Percentiles rank a stretch among this genome's conserved stretches.
These are phyloP conservation scores for Aureobasidium musti DNA, from an alignment of 2,329 filamentous ascomycete species.

Conservation along the genomic window DNA sequence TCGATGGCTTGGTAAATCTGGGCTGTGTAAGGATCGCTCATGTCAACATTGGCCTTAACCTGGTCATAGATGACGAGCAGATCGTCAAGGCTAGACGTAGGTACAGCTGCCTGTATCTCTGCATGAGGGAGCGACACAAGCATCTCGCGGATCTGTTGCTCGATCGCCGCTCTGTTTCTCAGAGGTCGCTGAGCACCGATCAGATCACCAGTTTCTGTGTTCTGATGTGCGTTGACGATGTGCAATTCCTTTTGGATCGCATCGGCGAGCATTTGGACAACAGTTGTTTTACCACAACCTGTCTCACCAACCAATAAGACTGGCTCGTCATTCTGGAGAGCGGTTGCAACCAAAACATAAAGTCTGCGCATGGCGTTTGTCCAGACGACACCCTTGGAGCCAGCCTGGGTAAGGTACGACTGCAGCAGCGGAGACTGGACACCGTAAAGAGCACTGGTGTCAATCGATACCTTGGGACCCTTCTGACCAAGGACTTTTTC, in stretches of 20 bases:
- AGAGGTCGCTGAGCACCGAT: slow-evolving; percentile 94
- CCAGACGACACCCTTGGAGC: slow-evolving; percentile 77
- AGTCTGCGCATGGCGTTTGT: slow-evolving; percentile 91
- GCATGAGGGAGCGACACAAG: slow-evolving; percentile 48
- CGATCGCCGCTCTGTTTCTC: slow-evolving; percentile 75
- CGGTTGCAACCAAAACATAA: slow-evolving; percentile 84
- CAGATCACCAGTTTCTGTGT: slow-evolving; percentile 94
- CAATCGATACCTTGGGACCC: slow-evolving; percentile 66
- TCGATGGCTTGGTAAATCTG: slow-evolving; percentile 43
- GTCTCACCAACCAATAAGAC: slow-evolving; percentile 95
- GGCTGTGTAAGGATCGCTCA: slow-evolving; percentile 28
- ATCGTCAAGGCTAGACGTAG: slow-evolving; percentile 52
- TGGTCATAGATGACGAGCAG: slow-evolving; percentile 62
- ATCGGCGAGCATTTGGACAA: slow-evolving; percentile 88
- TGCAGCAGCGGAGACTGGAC: slow-evolving; percentile 43
- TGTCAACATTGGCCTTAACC: slow-evolving; percentile 44
- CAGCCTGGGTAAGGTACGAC: slow-evolving; percentile 42
- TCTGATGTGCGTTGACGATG: slow-evolving; percentile 96
- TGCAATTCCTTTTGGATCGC: slow-evolving; percentile 73
- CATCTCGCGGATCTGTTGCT: slow-evolving; percentile 65
- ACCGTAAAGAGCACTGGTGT: slow-evolving; percentile 72
- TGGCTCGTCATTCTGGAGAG: slow-evolving; percentile 86
- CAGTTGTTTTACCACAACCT: slow-evolving; percentile 95
- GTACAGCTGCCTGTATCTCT: slow-evolving; percentile 33
- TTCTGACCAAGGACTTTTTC: slow-evolving; percentile 76